Conservation (phyloP, 106 monocot species). For the Vanilla planifolia region DNA sequence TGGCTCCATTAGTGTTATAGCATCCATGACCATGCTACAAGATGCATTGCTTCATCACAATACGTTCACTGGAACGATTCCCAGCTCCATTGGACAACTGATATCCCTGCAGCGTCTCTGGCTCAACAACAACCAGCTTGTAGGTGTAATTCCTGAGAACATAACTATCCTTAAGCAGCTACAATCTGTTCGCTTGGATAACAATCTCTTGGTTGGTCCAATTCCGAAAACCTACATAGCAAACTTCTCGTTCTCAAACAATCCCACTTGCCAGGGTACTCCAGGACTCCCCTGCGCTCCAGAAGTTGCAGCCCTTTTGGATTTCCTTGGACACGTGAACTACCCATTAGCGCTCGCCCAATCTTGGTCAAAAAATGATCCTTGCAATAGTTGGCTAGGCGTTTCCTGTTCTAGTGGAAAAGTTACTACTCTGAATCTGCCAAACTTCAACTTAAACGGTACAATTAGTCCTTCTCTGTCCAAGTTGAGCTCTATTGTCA, state of each 20-base stretch:
- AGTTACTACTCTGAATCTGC: constrained; percentile 36
- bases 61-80: constrained; percentile 49
- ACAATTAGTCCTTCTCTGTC: constrained; percentile 56
- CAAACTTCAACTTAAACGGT: constrained; percentile 42
- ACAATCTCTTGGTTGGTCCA: constrained; percentile 45
- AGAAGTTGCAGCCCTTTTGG: constrained; percentile 48
- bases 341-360: constrained; percentile 38
- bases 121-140: constrained; percentile 61
- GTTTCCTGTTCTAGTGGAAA: constrained; percentile 32
- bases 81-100: constrained; percentile 27
- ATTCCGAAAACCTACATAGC: constrained; percentile 22
- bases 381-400: constrained; percentile 54
- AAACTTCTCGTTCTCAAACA: constrained; percentile 24
- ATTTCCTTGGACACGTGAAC: constrained; percentile 46
- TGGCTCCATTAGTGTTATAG: constrained; percentile 47
- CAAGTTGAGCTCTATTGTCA: constrained; percentile 28
- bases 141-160: constrained; percentile 38
- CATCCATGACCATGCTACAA: constrained; percentile 30
- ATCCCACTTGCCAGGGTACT: constrained; percentile 33
- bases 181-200: constrained; percentile 29
- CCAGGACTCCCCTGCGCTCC: constrained; percentile 46
- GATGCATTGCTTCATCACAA: constrained; percentile 75
- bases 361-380: constrained; percentile 66
- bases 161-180: constrained; percentile 32
- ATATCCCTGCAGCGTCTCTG: constrained; percentile 18